phyloP scores from a whole-genome alignment of 306 rosid species.

The Cotoneaster glaucophyllus region DNA sequence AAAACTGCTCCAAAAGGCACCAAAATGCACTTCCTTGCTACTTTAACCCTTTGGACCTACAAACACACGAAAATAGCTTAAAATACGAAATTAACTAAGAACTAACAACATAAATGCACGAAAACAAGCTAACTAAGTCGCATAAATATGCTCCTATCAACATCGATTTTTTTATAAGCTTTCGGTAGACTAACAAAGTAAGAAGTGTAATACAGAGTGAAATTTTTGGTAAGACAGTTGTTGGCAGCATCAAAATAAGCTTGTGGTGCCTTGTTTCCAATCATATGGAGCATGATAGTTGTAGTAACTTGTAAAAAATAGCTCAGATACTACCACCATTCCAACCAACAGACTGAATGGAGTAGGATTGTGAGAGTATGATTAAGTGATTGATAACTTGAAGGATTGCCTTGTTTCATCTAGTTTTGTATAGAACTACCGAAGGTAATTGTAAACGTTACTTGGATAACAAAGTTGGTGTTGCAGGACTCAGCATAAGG shows the following conservation, averaged over 20 bases:
- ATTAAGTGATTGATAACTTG: neutral
- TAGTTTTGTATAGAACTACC: slow-evolving; percentile 84
- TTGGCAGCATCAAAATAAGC: neutral
- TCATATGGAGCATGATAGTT: neutral
- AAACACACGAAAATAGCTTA: too few species aligned
- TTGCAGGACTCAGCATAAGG: slow-evolving; percentile 9
- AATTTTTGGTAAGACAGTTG: neutral
- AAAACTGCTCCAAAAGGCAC: too few species aligned
- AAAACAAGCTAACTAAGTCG: too few species aligned
- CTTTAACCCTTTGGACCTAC: too few species aligned
- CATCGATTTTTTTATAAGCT: neutral
- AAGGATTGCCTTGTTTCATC: slow-evolving; percentile 46
- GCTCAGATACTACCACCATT: neutral
- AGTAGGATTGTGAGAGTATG: neutral
- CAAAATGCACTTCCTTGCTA: too few species aligned
- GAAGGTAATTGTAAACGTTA: slow-evolving; percentile 17
- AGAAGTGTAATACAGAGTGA: neutral
- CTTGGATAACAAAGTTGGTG: neutral
- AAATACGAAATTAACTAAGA: too few species aligned
- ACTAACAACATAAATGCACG: too few species aligned
- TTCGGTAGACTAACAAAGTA: neutral
- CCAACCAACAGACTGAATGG: neutral
- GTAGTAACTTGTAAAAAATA: neutral
- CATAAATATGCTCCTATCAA: too few species aligned
- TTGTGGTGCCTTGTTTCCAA: neutral